Base-by-base conservation (phyloP, 2,329 filamentous ascomycete species). In the Septoria linicola region DNA sequence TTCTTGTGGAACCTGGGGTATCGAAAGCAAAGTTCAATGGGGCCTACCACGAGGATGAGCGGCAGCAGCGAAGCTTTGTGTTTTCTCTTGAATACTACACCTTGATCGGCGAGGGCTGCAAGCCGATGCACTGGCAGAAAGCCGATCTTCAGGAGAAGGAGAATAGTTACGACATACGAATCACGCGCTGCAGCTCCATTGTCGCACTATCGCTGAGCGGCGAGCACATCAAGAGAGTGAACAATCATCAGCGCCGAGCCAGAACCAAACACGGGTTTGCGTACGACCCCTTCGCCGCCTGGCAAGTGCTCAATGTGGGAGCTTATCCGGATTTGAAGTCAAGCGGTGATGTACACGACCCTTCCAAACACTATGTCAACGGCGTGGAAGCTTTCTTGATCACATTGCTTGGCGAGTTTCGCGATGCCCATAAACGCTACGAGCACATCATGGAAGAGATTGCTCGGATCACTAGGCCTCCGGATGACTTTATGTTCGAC, bases 11-110 rank as follows among this genome's bases (percentile, higher is more conserved):
- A 10, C 75, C 77, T 1, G 68, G 68, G 19, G 61, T 64, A 8
- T 69, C 69, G 1, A 69, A 66, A 8, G 61, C 78, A 7, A 72
- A 77, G 50, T 50, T 64, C 16, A 36, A 59, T 37, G 72, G 79
- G 20, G 75, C 77, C n/a, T 81, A 70, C 45, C 66, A 71, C 13
- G 55, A 66, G 2, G 70, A 76, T 21, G 61, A 68, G 3, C 68
- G 77, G 6, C 76, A 75, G 10, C 80, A 80, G 58, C 72, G 77
- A 5, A 79, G 76, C 6, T 83, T 84, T 63, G 77, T 83, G 57
- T 84, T 85, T 63, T 79, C 75, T 35, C 83, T 85, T 63, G 83
- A 84, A 58, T 85, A 84, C 63, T 84, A 82, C 61, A 84, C 81
- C 4, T 73, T 83, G 5, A 75, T 84, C 10, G 78, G 76, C 1